Evolutionary conservation across 2,329 filamentous ascomycete species (phyloP).

Genomic region (Cytospora piceicola): DNA sequence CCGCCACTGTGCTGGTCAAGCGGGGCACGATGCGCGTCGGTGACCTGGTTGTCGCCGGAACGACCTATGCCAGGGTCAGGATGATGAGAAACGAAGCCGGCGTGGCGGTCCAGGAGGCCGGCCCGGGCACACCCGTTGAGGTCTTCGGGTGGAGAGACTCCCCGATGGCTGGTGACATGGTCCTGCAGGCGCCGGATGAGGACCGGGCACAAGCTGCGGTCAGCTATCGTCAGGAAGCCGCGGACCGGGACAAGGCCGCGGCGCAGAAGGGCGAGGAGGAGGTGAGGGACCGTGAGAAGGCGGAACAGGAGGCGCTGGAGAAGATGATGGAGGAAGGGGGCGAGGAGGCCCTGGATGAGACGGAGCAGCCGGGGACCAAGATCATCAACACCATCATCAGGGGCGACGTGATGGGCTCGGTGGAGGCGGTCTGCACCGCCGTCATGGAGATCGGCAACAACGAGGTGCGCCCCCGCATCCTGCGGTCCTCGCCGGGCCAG

Average conservation of each 20-base stretch:
- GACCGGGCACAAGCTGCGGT: conserved; percentile 77
- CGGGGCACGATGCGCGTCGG: conserved; percentile 82
- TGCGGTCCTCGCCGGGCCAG: conserved; percentile 77
- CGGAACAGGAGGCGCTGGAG: conserved; percentile 46
- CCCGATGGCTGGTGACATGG: conserved; percentile 82
- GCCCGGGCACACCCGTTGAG: conserved; percentile 88
- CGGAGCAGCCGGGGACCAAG: conserved; percentile 47
- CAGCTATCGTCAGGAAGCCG: conserved; percentile 73
- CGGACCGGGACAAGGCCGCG: conserved; percentile 73
- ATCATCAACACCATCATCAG: conserved; percentile 84
- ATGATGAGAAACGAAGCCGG: conserved; percentile 85
- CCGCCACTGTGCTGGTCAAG: conserved; percentile 86
- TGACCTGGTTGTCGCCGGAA: conserved; percentile 84
- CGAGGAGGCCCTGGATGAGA: conserved; percentile 43
- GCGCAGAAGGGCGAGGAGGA: conserved; percentile 79
- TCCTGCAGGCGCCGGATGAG: conserved; percentile 82
- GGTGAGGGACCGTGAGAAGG: conserved; percentile 62
- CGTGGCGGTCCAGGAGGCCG: conserved; percentile 69
- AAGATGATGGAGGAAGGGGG: conserved; percentile 42
- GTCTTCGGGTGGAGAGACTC: conserved; percentile 90
- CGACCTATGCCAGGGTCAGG: conserved; percentile 85
- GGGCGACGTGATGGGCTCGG: conserved; percentile 90
- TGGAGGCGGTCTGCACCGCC: conserved; percentile 83
- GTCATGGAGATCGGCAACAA: conserved; percentile 80
- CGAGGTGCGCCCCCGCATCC: conserved; percentile 76